A percentile compares a stretch with the other conserved stretches of the same genome.
Conservation (phyloP, 768 basidiomycete genomes). For the Boletus bicolor region DNA sequence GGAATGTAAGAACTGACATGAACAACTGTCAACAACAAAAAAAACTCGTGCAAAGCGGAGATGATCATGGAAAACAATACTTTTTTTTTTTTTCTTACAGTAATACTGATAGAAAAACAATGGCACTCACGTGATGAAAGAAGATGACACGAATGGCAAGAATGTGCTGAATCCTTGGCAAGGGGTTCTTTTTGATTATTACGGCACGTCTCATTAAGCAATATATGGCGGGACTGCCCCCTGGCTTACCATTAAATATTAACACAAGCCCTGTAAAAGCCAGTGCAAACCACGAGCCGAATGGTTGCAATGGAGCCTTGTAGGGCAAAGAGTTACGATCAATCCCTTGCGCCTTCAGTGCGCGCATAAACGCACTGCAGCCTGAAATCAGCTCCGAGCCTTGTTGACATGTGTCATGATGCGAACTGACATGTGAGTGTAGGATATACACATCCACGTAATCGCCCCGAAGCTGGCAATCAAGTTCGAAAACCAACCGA, state of each 20-base stretch:
- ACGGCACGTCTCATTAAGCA: slow-evolving; percentile 8
- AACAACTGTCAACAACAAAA: slow-evolving; percentile 3
- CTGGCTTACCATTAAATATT: slow-evolving; percentile 48
- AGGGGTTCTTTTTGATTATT: neutral
- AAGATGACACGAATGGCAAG: slow-evolving; percentile 47
- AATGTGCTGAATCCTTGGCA: slow-evolving; percentile 17
- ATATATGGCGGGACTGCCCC: slow-evolving; percentile 2
- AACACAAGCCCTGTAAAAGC: slow-evolving; percentile 50
- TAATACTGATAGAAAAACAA: slow-evolving; percentile 2
- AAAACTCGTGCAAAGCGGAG: slow-evolving; percentile 19
- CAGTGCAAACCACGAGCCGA: slow-evolving; percentile 58
- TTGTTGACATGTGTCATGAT: slow-evolving; percentile 5
- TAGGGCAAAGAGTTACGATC: slow-evolving; percentile 44
- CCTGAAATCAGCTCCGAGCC: slow-evolving; percentile 1
- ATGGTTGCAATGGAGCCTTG: slow-evolving; percentile 62
- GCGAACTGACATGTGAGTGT: slow-evolving; percentile 24
- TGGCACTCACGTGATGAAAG: slow-evolving; percentile 56
- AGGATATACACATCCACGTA: slow-evolving; percentile 35
- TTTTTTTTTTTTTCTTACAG: neutral
- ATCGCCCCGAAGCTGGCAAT: slow-evolving; percentile 32
- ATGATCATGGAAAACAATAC: slow-evolving; percentile 20
- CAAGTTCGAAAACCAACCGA: slow-evolving; percentile 29
- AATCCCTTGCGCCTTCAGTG: slow-evolving; percentile 36
- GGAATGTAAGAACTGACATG: slow-evolving; percentile 10
- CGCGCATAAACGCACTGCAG: slow-evolving; percentile 19